These are phyloP conservation scores for Candida tropicalis DNA, from an alignment of 1,139 yeast genomes.

Conservation along the genomic window DNA sequence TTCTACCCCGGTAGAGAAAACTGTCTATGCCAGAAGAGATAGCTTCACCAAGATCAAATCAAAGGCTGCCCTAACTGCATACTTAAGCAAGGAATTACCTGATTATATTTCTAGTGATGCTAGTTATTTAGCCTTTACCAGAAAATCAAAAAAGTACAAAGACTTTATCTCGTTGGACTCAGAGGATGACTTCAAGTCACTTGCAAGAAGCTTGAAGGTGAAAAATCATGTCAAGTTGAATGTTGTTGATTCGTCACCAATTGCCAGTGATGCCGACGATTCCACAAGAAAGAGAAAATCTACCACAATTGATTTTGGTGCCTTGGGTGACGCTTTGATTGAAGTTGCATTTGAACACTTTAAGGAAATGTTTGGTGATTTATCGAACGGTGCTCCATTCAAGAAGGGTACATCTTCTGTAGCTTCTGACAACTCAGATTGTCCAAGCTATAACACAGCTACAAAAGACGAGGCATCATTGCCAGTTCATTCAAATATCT, in stretches of 20 bases:
- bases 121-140: slow-evolving; percentile 17
- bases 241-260: slow-evolving; percentile 24
- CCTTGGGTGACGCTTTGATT: slow-evolving; percentile 27
- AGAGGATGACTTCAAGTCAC: slow-evolving; percentile 45
- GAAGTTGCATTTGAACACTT: slow-evolving; percentile 29
- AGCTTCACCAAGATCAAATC: slow-evolving; percentile 17
- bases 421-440: slow-evolving; percentile 1
- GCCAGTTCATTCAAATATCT: slow-evolving; percentile 23
- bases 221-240: slow-evolving; percentile 39
- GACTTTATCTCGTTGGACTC: slow-evolving; percentile 42
- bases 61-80: slow-evolving; percentile 20
- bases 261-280: not conserved
- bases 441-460: not conserved
- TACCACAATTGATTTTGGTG: slow-evolving; percentile 21
- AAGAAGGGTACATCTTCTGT: slow-evolving; percentile 7
- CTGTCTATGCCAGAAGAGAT: slow-evolving; percentile 16
- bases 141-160: slow-evolving; percentile 49
- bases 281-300: slow-evolving; percentile 14
- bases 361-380: slow-evolving; percentile 22
- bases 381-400: slow-evolving; percentile 9
- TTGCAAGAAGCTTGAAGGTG: slow-evolving; percentile 50
- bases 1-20: slow-evolving; percentile 14
- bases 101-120: slow-evolving; percentile 8
- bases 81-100: slow-evolving; percentile 15
- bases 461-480: slow-evolving; percentile 1